A percentile compares a stretch with the other conserved stretches of the same genome.
These are phyloP conservation scores for Bremia lactucae DNA, from an alignment of 352 stramenopile genomes.

Conservation along the genomic window DNA sequence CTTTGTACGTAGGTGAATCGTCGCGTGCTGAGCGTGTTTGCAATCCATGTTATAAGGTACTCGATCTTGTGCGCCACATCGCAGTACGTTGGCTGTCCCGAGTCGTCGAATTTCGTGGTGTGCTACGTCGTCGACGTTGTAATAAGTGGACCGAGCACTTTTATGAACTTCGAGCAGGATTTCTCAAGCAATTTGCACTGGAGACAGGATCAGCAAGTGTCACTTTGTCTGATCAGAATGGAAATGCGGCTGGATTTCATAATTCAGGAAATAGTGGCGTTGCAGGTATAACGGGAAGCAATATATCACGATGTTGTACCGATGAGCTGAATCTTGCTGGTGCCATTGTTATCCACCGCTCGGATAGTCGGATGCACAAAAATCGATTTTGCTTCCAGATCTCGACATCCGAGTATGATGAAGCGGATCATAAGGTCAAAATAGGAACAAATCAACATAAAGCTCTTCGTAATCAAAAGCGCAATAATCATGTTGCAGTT, in stretches of 20 bases:
- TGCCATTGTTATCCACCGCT: conserved; percentile 72
- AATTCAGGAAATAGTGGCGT: conserved; percentile 8
- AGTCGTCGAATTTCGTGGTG: conserved; percentile 57
- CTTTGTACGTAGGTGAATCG: conserved; percentile 62
- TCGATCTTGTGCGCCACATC: conserved; percentile 52
- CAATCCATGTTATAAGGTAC: conserved; percentile 49
- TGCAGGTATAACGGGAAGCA: neutral
- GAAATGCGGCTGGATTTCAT: conserved; percentile 6
- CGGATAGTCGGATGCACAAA: conserved; percentile 52
- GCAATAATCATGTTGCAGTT: conserved; percentile 9
- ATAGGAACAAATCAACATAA: conserved; percentile 9
- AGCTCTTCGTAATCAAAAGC: conserved; percentile 9
- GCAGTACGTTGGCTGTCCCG: conserved; percentile 58
- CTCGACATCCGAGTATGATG: conserved; percentile 43
- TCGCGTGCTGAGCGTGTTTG: conserved; percentile 60
- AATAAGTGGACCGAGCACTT: conserved; percentile 81
- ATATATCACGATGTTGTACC: conserved; percentile 25
- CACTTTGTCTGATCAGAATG: conserved; percentile 8
- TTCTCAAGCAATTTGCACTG: conserved; percentile 73
- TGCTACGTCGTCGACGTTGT: conserved; percentile 54
- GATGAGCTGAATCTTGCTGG: conserved; percentile 61
- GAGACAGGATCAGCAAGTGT: conserved; percentile 20
- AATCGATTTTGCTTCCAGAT: conserved; percentile 79
- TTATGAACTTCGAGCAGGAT: conserved; percentile 60
- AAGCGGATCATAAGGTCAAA: conserved; percentile 9